A percentile compares a stretch with the other conserved stretches of the same genome.
Conservation (phyloP, 129 eudicot genomes). For the Lactuca saligna region DNA sequence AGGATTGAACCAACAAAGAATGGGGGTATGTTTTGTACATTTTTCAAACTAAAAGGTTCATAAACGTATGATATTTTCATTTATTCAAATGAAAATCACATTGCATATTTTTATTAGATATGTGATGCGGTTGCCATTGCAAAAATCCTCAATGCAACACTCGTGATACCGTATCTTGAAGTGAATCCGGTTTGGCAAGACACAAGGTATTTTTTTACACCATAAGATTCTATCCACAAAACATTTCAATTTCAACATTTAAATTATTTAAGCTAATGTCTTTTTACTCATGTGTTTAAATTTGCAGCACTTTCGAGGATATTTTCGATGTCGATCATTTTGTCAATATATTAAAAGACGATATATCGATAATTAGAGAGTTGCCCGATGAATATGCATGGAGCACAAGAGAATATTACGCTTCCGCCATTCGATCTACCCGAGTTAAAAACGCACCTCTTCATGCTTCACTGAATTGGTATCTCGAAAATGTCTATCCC, state of each 20-base stretch:
- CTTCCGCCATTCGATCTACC: conserved; percentile 85
- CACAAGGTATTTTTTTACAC: conserved; percentile 56
- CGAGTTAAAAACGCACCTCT: conserved; percentile 92
- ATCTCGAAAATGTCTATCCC: conserved; percentile 74
- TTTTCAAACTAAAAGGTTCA: not conserved
- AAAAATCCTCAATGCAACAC: conserved; percentile 91
- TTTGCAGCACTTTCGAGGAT: conserved; percentile 75
- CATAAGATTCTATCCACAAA: not conserved
- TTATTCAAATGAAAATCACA: not conserved
- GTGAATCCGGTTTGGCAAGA: conserved; percentile 99
- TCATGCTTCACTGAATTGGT: conserved; percentile 97
- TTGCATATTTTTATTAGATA: conserved; percentile 41
- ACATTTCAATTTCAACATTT: not conserved
- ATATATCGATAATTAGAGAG: conserved; percentile 73
- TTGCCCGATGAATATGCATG: conserved; percentile 84
- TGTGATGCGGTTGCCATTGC: conserved; percentile 99
- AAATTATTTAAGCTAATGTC: not conserved
- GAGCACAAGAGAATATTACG: conserved; percentile 98
- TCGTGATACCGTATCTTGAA: conserved; percentile 89
- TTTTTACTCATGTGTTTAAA: not conserved
- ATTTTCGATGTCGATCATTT: conserved; percentile 98
- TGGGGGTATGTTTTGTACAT: conserved; percentile 76
- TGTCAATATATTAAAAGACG: conserved; percentile 82
- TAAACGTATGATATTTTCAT: not conserved
- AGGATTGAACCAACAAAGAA: conserved; percentile 95